These are phyloP conservation scores for Cymodocea nodosa DNA, from an alignment of 116 monocot genomes.

Conservation along the genomic window DNA sequence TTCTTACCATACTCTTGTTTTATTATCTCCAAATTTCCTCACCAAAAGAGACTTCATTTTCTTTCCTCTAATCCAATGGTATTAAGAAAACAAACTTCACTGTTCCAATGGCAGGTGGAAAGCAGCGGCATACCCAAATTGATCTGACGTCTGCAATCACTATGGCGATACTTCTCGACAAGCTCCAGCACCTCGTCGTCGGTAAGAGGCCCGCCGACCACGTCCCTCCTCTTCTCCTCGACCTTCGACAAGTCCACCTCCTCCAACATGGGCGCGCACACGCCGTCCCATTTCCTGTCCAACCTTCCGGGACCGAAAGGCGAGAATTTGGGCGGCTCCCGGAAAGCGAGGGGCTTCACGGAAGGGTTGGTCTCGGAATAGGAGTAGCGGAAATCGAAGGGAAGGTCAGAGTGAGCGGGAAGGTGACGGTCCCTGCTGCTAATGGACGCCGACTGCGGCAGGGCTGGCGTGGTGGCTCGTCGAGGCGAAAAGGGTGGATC, in stretches of 20 bases:
- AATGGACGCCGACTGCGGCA: background rate
- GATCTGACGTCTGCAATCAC: slow-evolving; percentile 71
- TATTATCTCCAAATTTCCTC: no score
- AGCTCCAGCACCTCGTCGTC: slow-evolving; percentile 58
- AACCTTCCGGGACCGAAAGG: slow-evolving; percentile 85
- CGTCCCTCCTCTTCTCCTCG: slow-evolving; percentile 6
- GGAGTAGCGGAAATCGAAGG: slow-evolving; percentile 71
- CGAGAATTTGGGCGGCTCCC: slow-evolving; percentile 76
- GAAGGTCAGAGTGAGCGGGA: slow-evolving; percentile 52
- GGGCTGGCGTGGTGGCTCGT: slow-evolving; percentile 1
- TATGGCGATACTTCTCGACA: slow-evolving; percentile 64
- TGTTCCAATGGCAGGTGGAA: background rate
- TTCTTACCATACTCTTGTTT: no score
- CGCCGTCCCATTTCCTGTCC: slow-evolving; percentile 70
- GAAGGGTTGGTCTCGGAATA: slow-evolving; percentile 57
- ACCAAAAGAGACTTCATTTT: no score
- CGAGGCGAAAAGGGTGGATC: slow-evolving; percentile 25
- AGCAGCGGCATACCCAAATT: slow-evolving; percentile 39
- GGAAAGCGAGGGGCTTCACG: slow-evolving; percentile 50
- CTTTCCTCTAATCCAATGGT: no score
- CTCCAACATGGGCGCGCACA: slow-evolving; percentile 24
- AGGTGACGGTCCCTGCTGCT: background rate
- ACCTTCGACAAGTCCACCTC: slow-evolving; percentile 2
- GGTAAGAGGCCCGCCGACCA: slow-evolving; percentile 53
- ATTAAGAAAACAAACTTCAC: no score